Base-by-base conservation (phyloP, 257 asterid genomes). In the Lithospermum erythrorhizon region DNA sequence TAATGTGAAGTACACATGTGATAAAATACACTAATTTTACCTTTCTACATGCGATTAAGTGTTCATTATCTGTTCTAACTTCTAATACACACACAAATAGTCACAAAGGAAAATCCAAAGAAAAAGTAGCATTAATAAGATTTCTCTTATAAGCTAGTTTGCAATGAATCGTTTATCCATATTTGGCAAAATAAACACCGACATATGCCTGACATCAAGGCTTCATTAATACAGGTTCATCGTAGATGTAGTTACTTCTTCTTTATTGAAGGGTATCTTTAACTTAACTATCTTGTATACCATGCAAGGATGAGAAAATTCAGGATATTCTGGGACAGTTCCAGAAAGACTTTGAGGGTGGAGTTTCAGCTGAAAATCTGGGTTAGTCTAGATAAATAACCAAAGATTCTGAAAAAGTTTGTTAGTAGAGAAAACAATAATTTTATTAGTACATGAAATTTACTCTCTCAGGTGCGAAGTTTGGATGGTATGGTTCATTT, bases 271-370 rank as follows among this genome's bases (percentile, higher is more conserved):
- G 11, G 21, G 48, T 37, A 68, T 47, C 67, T 76, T 70, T 79
- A 58, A 82, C 51, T 19, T 64, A 59, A 21, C 71, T 63, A 57
- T 59, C 68, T 27, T 59, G 56, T 63, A 32, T 67, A 5, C 57
- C 13, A 9, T 72, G 70, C 69, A 75, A 90, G 98, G 96, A 75
- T 65, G 96, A 83, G 75, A 90, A 87, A 69, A 78, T 90, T 72
- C 90, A 87, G 62, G 83, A 75, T 68, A 81, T 83, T 54, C 68
- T 90, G 80, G 98, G 98, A 62, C 98, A 90, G 75, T 80, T 79
- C 75, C 98, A 90, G 77, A 90, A 82, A 72, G 98, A 90, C 74
- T 90, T 90, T 69, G 98, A 87, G 83, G 96, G 98, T 53, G 94
- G 86, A 25, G 93, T 90, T 71, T 85, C 98, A 22, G 94, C 94